Conservation (phyloP, 176 grass and related monocot species). For the Triticum monococcum region DNA sequence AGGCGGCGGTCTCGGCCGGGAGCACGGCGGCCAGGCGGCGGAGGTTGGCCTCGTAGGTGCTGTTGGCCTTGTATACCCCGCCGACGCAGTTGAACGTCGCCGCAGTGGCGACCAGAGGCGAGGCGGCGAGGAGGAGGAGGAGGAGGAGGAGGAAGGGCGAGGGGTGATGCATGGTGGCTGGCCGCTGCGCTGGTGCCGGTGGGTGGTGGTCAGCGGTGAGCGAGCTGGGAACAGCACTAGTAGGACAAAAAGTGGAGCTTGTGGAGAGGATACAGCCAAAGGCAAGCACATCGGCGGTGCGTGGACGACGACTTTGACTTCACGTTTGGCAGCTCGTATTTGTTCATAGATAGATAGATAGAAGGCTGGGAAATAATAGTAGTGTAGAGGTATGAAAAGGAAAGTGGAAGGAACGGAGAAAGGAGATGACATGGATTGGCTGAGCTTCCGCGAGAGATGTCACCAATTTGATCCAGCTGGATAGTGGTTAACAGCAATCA, state of each 20-base stretch:
- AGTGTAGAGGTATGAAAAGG: too few relatives aligned
- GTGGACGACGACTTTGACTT: not conserved
- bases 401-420: too few relatives aligned
- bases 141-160: not conserved
- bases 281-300: not conserved
- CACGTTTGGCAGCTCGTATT: too few relatives aligned
- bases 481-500: too few relatives aligned
- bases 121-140: not conserved
- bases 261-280: not conserved
- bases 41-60: constrained; percentile 38
- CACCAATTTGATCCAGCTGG: too few relatives aligned
- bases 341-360: too few relatives aligned
- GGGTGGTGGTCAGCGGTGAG: not conserved
- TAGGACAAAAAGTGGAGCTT: not conserved
- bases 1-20: not conserved
- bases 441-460: too few relatives aligned
- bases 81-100: not conserved
- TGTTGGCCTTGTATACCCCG: not conserved
- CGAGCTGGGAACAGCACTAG: not conserved
- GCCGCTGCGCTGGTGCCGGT: too few relatives aligned
- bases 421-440: too few relatives aligned
- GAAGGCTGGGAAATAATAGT: too few relatives aligned
- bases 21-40: not conserved
- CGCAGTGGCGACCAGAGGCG: not conserved
- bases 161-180: not conserved